Percentiles rank a stretch among this genome's conserved stretches.
Evolutionary conservation across 2,329 filamentous ascomycete genomes (phyloP).

Genomic region (Dothistroma septosporum): DNA sequence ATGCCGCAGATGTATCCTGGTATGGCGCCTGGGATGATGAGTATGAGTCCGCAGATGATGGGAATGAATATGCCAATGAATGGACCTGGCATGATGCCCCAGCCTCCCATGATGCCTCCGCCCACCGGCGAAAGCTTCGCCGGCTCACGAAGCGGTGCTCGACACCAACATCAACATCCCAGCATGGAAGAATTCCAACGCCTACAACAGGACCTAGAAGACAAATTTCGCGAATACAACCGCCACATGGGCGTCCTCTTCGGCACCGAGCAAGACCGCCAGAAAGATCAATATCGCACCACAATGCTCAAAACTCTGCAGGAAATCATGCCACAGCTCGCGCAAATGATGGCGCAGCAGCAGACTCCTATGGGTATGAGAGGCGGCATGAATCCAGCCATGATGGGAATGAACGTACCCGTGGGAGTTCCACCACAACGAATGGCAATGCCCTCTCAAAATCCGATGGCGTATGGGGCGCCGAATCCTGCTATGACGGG

Average conservation of each 20-base stretch:
- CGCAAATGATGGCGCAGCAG: constrained; percentile 18
- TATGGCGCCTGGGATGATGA: constrained; percentile 12
- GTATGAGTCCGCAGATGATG: background rate
- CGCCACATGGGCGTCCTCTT: constrained; percentile 22
- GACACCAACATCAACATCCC: background rate
- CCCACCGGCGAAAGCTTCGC: background rate
- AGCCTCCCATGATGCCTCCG: background rate
- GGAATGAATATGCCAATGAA: background rate
- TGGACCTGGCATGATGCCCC: background rate
- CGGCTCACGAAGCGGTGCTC: constrained; percentile 2
- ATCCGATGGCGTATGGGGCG: background rate
- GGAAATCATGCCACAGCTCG: constrained; percentile 26
- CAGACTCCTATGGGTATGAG: background rate
- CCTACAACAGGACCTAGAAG: constrained; percentile 8
- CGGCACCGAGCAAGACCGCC: constrained; percentile 23
- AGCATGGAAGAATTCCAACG: constrained; percentile 5
- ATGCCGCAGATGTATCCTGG: constrained; percentile 1
- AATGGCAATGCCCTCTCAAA: background rate
- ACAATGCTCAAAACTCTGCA: constrained; percentile 25
- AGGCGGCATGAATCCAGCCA: background rate
- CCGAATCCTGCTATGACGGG: background rate
- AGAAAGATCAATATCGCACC: constrained; percentile 24
- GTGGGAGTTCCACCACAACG: background rate
- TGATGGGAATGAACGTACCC: background rate
- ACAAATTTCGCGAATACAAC: constrained; percentile 22